Percentiles rank a stretch among this genome's conserved stretches.
phyloP scores from a whole-genome alignment of 177 flowering plant species.

The Vitis hybrid region DNA sequence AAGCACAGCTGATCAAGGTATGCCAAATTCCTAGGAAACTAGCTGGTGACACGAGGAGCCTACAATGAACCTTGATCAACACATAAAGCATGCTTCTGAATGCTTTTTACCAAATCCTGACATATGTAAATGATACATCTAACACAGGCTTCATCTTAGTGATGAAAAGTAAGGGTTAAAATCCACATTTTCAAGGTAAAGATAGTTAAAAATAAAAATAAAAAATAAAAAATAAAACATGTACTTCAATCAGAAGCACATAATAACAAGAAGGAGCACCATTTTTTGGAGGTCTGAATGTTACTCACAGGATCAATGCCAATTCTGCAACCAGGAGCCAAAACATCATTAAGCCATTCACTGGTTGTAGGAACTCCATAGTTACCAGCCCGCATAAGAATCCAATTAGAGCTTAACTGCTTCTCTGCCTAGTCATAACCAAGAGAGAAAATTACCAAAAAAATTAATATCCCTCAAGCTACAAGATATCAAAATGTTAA shows the following conservation, averaged over 20 bases:
- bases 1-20: too few species aligned
- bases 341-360: conserved; percentile 91
- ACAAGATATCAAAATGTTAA: neutral
- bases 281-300: conserved; percentile 5
- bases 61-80: too few species aligned
- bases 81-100: too few species aligned
- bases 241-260: neutral
- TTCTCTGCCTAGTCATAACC: conserved; percentile 70
- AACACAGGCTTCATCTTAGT: too few species aligned
- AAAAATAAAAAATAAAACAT: neutral
- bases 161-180: too few species aligned
- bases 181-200: neutral
- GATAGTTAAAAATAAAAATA: neutral
- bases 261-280: neutral
- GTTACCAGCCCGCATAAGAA: conserved; percentile 91
- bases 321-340: conserved; percentile 83
- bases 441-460: conserved; percentile 1
- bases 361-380: conserved; percentile 76
- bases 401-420: conserved; percentile 81
- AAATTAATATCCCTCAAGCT: neutral
- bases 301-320: conserved; percentile 96
- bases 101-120: too few species aligned
- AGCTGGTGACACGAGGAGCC: too few species aligned
- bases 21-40: too few species aligned
- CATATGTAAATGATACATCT: too few species aligned